phyloP scores from a whole-genome alignment of 2,329 filamentous ascomycete genomes.

The Helicocarpus griseus region DNA sequence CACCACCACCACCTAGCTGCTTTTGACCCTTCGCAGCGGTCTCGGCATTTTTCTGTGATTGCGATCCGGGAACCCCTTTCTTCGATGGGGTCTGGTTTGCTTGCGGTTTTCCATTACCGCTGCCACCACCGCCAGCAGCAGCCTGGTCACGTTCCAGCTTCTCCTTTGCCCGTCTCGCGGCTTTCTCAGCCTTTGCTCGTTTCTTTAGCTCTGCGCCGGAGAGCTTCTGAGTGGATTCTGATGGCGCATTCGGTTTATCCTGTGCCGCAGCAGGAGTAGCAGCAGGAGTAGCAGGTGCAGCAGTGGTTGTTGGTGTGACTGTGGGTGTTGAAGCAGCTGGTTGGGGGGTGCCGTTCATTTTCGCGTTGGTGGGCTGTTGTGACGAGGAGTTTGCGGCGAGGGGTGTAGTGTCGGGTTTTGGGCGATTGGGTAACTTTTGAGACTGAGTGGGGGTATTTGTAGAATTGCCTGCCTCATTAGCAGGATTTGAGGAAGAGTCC shows the following conservation, averaged over 20 bases:
- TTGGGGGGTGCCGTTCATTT: background rate
- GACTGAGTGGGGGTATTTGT: background rate
- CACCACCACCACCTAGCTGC: slow-evolving; percentile 6
- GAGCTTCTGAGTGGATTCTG: slow-evolving; percentile 26
- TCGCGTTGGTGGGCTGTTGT: background rate
- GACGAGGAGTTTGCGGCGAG: background rate
- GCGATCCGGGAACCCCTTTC: slow-evolving; percentile 20
- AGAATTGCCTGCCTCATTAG: background rate
- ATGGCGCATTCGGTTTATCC: slow-evolving; percentile 10
- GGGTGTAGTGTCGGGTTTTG: background rate
- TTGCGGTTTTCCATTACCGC: slow-evolving; percentile 28
- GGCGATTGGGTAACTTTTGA: slow-evolving; percentile 5
- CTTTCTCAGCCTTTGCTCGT: slow-evolving; percentile 82
- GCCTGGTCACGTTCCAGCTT: slow-evolving; percentile 46
- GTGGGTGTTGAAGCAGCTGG: slow-evolving; percentile 7
- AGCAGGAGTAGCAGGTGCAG: slow-evolving; percentile 12
- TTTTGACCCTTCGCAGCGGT: slow-evolving; percentile 25
- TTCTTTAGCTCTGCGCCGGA: slow-evolving; percentile 70
- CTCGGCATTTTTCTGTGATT: slow-evolving; percentile 10
- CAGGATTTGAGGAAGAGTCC: slow-evolving; percentile 5
- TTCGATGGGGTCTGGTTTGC: slow-evolving; percentile 21
- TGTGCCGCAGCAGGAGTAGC: slow-evolving; percentile 7
- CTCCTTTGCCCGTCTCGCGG: slow-evolving; percentile 66
- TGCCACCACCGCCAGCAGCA: slow-evolving; percentile 29
- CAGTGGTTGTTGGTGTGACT: slow-evolving; percentile 9